Conservation (phyloP, 2,329 filamentous ascomycete genomes). For the Fusarium liriodendri region DNA sequence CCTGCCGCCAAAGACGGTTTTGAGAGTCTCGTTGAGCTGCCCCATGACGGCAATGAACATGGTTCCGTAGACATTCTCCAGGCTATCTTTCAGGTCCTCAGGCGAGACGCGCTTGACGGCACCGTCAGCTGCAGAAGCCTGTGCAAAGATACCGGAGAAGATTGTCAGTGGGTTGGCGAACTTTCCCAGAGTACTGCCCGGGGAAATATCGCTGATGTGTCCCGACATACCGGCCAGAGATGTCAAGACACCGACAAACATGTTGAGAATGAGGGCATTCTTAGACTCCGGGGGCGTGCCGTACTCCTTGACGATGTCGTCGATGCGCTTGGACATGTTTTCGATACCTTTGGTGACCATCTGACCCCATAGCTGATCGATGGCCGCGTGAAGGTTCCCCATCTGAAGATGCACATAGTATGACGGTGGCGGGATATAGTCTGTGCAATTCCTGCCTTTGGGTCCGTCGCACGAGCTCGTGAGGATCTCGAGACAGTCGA, state of each 20-base stretch:
- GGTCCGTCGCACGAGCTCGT: neutral
- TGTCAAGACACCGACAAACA: constrained; percentile 26
- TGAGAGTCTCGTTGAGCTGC: neutral
- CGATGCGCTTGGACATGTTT: constrained; percentile 6
- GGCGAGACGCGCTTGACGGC: neutral
- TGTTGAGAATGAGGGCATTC: constrained; percentile 17
- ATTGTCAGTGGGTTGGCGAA: constrained; percentile 1
- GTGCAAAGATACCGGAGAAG: constrained; percentile 7
- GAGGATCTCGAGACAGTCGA: neutral
- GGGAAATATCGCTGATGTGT: neutral
- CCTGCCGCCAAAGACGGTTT: neutral
- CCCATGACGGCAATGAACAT: constrained; percentile 15
- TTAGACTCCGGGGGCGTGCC: constrained; percentile 13
- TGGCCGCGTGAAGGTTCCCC: constrained; percentile 10
- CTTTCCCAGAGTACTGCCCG: neutral
- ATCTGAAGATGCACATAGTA: constrained; percentile 24
- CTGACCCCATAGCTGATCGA: constrained; percentile 4
- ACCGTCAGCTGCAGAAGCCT: neutral
- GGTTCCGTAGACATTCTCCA: constrained; percentile 11
- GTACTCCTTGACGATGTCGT: constrained; percentile 8
- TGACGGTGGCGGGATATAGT: constrained; percentile 7
- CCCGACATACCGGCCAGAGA: constrained; percentile 8
- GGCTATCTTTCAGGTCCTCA: constrained; percentile 6
- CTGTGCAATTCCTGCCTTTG: neutral
- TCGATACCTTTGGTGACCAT: constrained; percentile 8